These are phyloP conservation scores for Dactylellina sp. DNA, from an alignment of 2,329 filamentous ascomycete species.

Conservation along the genomic window DNA sequence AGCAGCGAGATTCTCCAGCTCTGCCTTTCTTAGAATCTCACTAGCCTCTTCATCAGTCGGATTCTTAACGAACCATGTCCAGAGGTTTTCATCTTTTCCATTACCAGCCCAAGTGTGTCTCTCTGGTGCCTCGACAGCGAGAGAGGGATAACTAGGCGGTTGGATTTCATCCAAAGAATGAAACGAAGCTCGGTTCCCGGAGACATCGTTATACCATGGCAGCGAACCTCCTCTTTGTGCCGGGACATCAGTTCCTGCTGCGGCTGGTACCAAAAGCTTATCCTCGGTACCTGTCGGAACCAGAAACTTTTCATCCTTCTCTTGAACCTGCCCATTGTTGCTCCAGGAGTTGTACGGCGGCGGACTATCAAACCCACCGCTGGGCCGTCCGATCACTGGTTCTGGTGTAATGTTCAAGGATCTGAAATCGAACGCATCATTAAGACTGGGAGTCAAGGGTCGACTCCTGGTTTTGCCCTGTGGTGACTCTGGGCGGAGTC, in stretches of 20 bases:
- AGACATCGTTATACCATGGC: slow-evolving; percentile 48
- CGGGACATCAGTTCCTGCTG: neutral
- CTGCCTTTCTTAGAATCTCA: slow-evolving; percentile 38
- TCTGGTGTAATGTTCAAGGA: slow-evolving; percentile 45
- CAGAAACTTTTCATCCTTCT: slow-evolving; percentile 22
- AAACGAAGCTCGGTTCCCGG: slow-evolving; percentile 36
- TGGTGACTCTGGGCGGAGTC: slow-evolving; percentile 42
- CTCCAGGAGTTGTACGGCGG: slow-evolving; percentile 54
- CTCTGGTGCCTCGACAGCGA: slow-evolving; percentile 35
- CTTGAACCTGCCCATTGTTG: neutral
- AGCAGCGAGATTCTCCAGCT: slow-evolving; percentile 30
- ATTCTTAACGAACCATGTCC: slow-evolving; percentile 41
- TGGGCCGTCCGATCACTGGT: slow-evolving; percentile 29
- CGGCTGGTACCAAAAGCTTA: neutral
- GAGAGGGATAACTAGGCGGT: slow-evolving; percentile 48
- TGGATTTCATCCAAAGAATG: slow-evolving; percentile 47
- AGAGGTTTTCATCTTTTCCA: slow-evolving; percentile 47
- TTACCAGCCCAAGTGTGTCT: slow-evolving; percentile 53
- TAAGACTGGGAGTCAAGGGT: slow-evolving; percentile 39
- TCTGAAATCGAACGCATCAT: slow-evolving; percentile 41
- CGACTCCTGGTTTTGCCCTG: slow-evolving; percentile 34
- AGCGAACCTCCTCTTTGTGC: slow-evolving; percentile 24
- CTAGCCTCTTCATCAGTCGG: slow-evolving; percentile 36
- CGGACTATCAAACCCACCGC: slow-evolving; percentile 41
- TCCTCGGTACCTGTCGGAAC: slow-evolving; percentile 16